Percentiles rank a stretch among this genome's conserved stretches.
Conservation (phyloP, 2,329 filamentous ascomycete genomes). For the Penicillium sp. region DNA sequence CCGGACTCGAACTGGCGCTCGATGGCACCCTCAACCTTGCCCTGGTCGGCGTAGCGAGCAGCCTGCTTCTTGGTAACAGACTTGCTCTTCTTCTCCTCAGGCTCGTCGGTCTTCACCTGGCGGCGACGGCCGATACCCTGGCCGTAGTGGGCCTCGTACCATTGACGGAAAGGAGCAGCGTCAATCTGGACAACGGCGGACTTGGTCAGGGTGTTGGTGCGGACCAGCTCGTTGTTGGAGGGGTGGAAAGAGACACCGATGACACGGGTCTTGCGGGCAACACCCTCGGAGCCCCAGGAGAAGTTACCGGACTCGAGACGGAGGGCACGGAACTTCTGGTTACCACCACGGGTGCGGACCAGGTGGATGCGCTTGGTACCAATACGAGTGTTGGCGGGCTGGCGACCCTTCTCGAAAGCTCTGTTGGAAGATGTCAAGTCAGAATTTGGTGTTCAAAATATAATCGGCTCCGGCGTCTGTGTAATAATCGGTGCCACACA, state of each 20-base stretch:
- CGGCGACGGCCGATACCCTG: constrained; percentile 83
- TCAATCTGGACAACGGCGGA: constrained; percentile 98
- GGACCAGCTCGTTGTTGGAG: constrained; percentile 99
- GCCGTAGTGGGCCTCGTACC: constrained; percentile 99
- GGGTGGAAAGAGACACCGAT: constrained; percentile 98
- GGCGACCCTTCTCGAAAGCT: constrained; percentile 99
- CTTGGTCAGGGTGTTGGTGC: constrained; percentile 99
- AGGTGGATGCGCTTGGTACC: constrained; percentile 94
- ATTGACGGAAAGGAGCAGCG: constrained; percentile 98
- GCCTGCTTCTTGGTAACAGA: constrained; percentile 95
- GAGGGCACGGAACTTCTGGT: constrained; percentile 99
- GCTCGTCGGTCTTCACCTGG: constrained; percentile 70
- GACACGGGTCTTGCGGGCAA: constrained; percentile 98
- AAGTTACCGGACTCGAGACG: constrained; percentile 99
- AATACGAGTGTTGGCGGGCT: constrained; percentile 99
- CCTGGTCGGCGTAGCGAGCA: constrained; percentile 73
- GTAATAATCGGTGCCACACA: not conserved
- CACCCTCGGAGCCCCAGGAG: constrained; percentile 97
- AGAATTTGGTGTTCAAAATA: constrained; percentile 51
- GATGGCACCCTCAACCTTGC: constrained; percentile 89
- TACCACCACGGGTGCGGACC: constrained; percentile 95
- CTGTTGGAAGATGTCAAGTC: constrained; percentile 67
- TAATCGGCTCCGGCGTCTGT: not conserved
- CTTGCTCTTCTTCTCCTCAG: constrained; percentile 87
- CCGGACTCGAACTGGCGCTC: constrained; percentile 99